A percentile compares a stretch with the other conserved stretches of the same genome.
These are phyloP conservation scores for Cladorrhinum sp. DNA, from an alignment of 2,329 filamentous ascomycete genomes.

Conservation along the genomic window DNA sequence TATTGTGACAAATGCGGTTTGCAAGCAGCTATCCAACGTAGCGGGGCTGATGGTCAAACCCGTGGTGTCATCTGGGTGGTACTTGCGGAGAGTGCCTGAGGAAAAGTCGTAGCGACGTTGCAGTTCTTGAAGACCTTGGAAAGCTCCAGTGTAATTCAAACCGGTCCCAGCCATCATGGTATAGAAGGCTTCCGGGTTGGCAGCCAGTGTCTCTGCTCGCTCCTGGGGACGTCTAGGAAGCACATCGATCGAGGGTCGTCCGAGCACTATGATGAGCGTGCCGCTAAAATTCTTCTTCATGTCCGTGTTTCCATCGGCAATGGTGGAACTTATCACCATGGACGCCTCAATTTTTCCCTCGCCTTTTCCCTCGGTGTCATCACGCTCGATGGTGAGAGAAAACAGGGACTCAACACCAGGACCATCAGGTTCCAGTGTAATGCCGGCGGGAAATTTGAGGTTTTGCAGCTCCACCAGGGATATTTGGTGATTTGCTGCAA, in stretches of 20 bases:
- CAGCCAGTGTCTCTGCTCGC: constrained; percentile 34
- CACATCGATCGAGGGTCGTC: constrained; percentile 22
- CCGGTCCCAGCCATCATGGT: constrained; percentile 40
- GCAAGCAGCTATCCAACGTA: constrained; percentile 41
- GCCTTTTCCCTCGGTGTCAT: neutral
- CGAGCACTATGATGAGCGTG: constrained; percentile 34
- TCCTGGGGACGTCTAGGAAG: constrained; percentile 28
- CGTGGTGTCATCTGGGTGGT: constrained; percentile 38
- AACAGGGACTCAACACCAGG: constrained; percentile 39
- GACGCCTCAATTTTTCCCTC: constrained; percentile 30
- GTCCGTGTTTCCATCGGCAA: constrained; percentile 31
- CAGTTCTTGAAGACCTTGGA: constrained; percentile 35
- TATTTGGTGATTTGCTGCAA: constrained; percentile 27
- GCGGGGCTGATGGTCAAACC: constrained; percentile 38
- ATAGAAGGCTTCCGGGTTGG: constrained; percentile 37
- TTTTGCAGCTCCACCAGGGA: constrained; percentile 33
- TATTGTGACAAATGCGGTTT: constrained; percentile 41
- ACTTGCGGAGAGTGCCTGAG: constrained; percentile 31
- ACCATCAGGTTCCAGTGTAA: constrained; percentile 33
- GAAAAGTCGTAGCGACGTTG: constrained; percentile 37
- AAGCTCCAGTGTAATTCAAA: constrained; percentile 40
- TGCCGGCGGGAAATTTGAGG: constrained; percentile 34
- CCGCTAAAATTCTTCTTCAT: constrained; percentile 38
- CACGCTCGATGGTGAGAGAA: constrained; percentile 29
- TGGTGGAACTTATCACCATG: constrained; percentile 36